Conservation (phyloP, 1,284 basidiomycete genomes). For the Amylostereum areolatum region DNA sequence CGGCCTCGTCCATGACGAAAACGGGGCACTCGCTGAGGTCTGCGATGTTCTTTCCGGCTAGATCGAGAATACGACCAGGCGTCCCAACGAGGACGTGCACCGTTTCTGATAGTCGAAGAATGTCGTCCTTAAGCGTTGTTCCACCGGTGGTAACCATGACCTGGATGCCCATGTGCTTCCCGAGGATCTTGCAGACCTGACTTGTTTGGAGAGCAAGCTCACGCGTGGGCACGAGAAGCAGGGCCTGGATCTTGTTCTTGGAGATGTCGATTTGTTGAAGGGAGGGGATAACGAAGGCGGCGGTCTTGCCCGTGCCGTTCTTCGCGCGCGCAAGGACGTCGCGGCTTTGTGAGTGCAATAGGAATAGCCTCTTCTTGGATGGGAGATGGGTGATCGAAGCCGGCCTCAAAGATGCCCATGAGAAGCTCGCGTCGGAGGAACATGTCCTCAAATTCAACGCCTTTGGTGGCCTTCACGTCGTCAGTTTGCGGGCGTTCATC, state of each 20-base stretch:
- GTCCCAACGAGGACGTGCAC: constrained; percentile 98
- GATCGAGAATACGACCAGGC: constrained; percentile 92
- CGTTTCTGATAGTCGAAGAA: constrained; percentile 83
- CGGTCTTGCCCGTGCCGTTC: constrained; percentile 94
- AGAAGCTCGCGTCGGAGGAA: constrained; percentile 59
- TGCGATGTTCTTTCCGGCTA: constrained; percentile 91
- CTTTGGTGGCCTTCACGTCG: constrained; percentile 90
- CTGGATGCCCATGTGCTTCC: constrained; percentile 92
- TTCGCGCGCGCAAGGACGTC: constrained; percentile 91
- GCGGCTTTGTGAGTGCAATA: constrained; percentile 78
- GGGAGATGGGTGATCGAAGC: constrained; percentile 94
- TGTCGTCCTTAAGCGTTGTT: constrained; percentile 97
- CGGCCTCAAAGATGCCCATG: constrained; percentile 91
- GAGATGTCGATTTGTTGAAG: constrained; percentile 89
- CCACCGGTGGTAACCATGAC: constrained; percentile 99
- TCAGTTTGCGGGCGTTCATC: constrained; percentile 91
- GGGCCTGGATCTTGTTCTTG: constrained; percentile 89
- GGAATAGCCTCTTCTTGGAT: constrained; percentile 98
- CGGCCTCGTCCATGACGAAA: constrained; percentile 99
- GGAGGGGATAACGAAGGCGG: constrained; percentile 96
- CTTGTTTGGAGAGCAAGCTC: constrained; percentile 95
- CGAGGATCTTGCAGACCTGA: constrained; percentile 96
- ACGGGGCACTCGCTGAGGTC: constrained; percentile 93
- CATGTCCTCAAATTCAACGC: constrained; percentile 84
- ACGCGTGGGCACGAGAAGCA: constrained; percentile 91